These are phyloP conservation scores for Huntiella decipiens DNA, from an alignment of 2,329 filamentous ascomycete species.

Conservation along the genomic window DNA sequence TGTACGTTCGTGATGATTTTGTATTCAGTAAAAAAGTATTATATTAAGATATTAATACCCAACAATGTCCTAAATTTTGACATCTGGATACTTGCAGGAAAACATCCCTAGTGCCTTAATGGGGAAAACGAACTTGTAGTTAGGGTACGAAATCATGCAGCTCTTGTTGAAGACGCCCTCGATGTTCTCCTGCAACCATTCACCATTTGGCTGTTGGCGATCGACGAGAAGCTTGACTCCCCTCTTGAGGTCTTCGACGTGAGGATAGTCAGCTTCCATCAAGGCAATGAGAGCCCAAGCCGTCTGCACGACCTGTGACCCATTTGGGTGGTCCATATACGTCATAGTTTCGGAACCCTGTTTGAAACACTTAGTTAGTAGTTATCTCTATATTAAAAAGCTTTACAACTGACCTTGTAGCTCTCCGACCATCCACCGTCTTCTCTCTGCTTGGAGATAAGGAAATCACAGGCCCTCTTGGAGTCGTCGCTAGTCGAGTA, in stretches of 20 bases:
- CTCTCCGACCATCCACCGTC: constrained; percentile 97
- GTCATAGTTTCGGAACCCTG: constrained; percentile 58
- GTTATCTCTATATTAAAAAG: background rate
- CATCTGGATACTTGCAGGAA: constrained; percentile 49
- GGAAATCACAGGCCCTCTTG: constrained; percentile 63
- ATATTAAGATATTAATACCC: no score
- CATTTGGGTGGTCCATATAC: constrained; percentile 54
- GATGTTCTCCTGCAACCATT: constrained; percentile 90
- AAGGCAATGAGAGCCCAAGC: constrained; percentile 74
- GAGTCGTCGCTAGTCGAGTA: constrained; percentile 56
- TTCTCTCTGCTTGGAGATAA: constrained; percentile 63
- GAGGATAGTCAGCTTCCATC: constrained; percentile 64
- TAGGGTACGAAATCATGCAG: constrained; percentile 98
- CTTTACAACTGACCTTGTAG: constrained; percentile 40
- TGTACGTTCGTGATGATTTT: no score
- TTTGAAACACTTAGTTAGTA: constrained; percentile 5
- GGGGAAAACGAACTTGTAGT: constrained; percentile 95
- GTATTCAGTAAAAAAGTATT: no score
- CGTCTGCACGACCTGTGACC: constrained; percentile 84
- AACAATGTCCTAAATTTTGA: constrained; percentile 23
- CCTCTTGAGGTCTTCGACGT: constrained; percentile 50
- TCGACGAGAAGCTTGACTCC: constrained; percentile 68
- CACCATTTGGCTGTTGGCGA: constrained; percentile 71
- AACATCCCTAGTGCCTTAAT: constrained; percentile 91
- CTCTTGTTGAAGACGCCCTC: constrained; percentile 98